Evolutionary conservation across 192 early-diverging fungal species (phyloP).

Genomic region (Geranomyces variabilis): DNA sequence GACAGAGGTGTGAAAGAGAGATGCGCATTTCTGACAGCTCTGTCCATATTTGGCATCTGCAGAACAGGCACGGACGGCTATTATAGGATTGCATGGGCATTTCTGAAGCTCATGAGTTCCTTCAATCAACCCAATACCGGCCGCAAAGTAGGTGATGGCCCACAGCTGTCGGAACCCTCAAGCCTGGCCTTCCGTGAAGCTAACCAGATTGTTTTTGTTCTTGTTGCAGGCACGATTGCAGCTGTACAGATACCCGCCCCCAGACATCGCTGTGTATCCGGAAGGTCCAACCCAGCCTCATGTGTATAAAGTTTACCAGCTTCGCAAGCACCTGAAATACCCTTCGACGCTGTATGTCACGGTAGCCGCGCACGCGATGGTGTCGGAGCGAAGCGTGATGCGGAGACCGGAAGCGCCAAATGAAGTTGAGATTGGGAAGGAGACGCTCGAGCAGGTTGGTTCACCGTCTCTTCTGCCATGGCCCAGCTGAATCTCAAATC

Average conservation of each 20-base stretch:
- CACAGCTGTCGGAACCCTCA: too few relatives aligned
- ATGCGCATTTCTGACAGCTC: too few relatives aligned
- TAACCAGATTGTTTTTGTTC: not conserved
- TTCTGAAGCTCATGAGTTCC: conserved; percentile 45
- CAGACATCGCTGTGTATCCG: not conserved
- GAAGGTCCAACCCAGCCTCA: not conserved
- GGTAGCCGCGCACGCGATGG: conserved; percentile 11
- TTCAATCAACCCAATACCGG: conserved; percentile 42
- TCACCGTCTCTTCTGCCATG: too few relatives aligned
- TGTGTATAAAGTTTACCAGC: conserved; percentile 34
- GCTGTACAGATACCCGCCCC: conserved; percentile 48
- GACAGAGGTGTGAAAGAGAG: not conserved
- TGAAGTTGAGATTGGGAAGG: conserved; percentile 45
- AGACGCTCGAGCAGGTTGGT: conserved; percentile 40
- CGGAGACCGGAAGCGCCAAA: conserved; percentile 28
- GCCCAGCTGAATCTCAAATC: too few relatives aligned
- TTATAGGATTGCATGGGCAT: conserved; percentile 54
- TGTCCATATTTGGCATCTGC: not conserved
- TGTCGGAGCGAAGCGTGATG: conserved; percentile 15
- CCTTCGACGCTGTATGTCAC: conserved; percentile 51
- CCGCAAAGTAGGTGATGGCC: conserved; percentile 10
- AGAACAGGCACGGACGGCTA: conserved; percentile 41
- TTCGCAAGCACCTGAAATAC: conserved; percentile 38
- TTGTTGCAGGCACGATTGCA: conserved; percentile 47
- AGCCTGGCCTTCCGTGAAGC: not conserved